Conservation (phyloP, 1,284 basidiomycete genomes). For the Ganoderma leucocontextum region DNA sequence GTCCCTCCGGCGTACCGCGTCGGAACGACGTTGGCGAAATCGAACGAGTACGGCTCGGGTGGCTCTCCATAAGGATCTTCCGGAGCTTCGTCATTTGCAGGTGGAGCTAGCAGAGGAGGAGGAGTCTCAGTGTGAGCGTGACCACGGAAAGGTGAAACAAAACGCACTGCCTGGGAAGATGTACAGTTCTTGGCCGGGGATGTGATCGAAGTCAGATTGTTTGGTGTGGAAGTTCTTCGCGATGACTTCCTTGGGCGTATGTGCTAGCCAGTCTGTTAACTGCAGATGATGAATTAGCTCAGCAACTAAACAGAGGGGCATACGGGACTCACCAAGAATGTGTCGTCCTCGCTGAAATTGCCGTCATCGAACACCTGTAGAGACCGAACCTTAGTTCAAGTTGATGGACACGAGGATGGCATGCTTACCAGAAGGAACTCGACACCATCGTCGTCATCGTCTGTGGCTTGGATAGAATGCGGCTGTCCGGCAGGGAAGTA, state of each 20-base stretch:
- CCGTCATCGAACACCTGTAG: constrained; percentile 49
- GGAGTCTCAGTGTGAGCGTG: neutral
- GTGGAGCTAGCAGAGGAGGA: constrained; percentile 25
- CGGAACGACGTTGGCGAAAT: constrained; percentile 54
- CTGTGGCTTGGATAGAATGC: constrained; percentile 67
- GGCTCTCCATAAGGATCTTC: constrained; percentile 50
- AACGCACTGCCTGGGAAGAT: constrained; percentile 46
- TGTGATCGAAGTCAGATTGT: constrained; percentile 45
- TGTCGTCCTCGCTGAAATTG: constrained; percentile 50
- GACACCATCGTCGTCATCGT: constrained; percentile 60
- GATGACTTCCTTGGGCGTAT: constrained; percentile 53
- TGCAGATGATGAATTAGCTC: constrained; percentile 11
- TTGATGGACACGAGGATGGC: neutral
- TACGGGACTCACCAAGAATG: constrained; percentile 44
- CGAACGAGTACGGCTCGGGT: constrained; percentile 59
- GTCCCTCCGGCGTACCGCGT: constrained; percentile 58
- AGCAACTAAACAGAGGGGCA: neutral
- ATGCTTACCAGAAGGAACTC: constrained; percentile 73
- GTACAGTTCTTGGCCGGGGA: constrained; percentile 47
- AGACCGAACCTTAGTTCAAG: neutral
- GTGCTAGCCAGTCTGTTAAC: constrained; percentile 49
- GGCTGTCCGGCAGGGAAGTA: constrained; percentile 71
- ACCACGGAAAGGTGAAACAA: constrained; percentile 1
- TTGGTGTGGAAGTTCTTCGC: constrained; percentile 52
- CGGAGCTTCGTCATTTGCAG: constrained; percentile 32